Base-by-base conservation (phyloP, 179 eudicot genomes). In the Beta corolliflora region DNA sequence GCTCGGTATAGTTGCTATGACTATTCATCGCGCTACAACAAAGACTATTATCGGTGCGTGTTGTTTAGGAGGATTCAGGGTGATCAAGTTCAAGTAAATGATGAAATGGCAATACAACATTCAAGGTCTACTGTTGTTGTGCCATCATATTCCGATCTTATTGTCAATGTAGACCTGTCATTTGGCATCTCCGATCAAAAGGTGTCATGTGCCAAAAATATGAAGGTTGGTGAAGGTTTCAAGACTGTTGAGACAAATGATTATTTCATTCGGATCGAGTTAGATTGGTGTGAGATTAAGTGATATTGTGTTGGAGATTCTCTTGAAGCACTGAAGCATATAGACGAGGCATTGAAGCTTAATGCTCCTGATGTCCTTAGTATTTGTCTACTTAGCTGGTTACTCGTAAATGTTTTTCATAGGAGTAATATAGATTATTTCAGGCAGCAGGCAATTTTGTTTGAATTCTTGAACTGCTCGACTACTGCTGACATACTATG, bases 1-100 rank as follows among this genome's bases (percentile, higher is more conserved):
- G 65, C 76, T 9, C 54, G 56, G 12, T 71, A 55, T 79, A 58
- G 81, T 44, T n/a, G 64, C 13, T 79, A n/a, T n/a, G 25, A 79
- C 44, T 70, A 79, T 59, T 56, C 69, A 9, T 70, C 76, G 6
- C 41, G 45, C 54, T 79, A 56, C 14, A 45, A 58, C 23, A 41
- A 70, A 41, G 55, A 79, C 5, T 44, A 79, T 25, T 79, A 69
- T 29, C 68, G 76, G 54, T 14, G 19, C 12, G 36, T 70, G 41
- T 4, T 79, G 11, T 79, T 79, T n/a, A 11, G 2, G 69, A 70
- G 21, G 68, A n/a, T 13, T 13, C 23, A 21, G 23, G n/a, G 58
- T 41, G 56, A 70, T 58, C 31, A 23, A 5, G 3, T 79, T 41
- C 76, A 67, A 68, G 25, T 78, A 5, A n/a, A 19, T 53, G 31